Base-by-base conservation (phyloP, 1,284 basidiomycete species). In the Thecaphora thlaspeos region DNA sequence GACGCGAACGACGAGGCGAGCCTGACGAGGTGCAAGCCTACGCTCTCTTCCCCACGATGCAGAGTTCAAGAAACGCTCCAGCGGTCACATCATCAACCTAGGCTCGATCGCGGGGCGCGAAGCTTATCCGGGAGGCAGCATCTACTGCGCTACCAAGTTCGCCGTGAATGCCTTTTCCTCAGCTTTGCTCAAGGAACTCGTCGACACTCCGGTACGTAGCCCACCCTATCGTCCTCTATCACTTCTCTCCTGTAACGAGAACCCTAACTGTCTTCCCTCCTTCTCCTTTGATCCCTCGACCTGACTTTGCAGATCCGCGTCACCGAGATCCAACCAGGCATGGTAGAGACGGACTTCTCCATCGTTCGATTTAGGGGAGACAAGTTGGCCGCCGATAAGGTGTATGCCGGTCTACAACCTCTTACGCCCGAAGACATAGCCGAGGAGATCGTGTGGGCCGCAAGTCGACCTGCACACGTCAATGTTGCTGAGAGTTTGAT, bases 391-490 rank as follows among this genome's bases (percentile, higher is more conserved):
- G 70, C 70, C 4, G 70, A 64, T 39, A 62, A 74, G 50, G 75
- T 75, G 22, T 77, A 77, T 52, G 52, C 65, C 41, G 75, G 75
- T 12, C 53, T 77, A 9, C 60, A 71, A 43, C 71, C 75, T 14
- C 51, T 77, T 40, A 70, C 56, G 11, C 56, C 48, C 32, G 64
- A 78, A 2, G 77, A 78, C 47, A 73, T 76, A 37, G 94, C 94
- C 1, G 93, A 98, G 79, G 91, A 98, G 79, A 94, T 99, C 71
- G 91, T 96, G 12, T 99, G 91, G 91, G 86, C 87, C 18, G 91
- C 93, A 18, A 83, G 87, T 14, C 86, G 92, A 39, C 73, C 75
- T 26, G 37, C 69, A 12, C 76, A 78, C 47, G 77, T 78, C 43
- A 75, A 78, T 40, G 53, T 77, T 30, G 76, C 77, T 24, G 56